Base-by-base conservation (phyloP, 2,329 filamentous ascomycete genomes). In the Fragosphaeria purpurea region DNA sequence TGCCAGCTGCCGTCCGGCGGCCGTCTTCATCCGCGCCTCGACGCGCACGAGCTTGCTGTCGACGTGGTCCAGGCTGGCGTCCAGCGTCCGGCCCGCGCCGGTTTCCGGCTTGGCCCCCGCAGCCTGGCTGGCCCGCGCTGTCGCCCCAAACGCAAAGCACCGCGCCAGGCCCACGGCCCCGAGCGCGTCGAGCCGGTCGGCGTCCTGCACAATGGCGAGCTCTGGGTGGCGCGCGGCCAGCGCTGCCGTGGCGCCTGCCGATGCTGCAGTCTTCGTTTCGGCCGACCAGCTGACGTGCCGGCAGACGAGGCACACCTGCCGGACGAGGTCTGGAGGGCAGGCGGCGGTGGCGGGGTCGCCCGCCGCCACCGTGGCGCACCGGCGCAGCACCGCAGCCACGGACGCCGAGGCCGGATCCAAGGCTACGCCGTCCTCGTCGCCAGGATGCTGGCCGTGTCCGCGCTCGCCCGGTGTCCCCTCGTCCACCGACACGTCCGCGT, bases 141-240 rank as follows among this genome's bases (percentile, higher is more conserved):
- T 22, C 0, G 84, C 89, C 0, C 85, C 80, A 63, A 82, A 96
- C 0, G 84, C 82, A 63, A 93, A 90, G 41, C 79, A 80, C 42
- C 91, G 73, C 2, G 80, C 90, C 51, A 95, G 83, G 0, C 91
- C 91, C 34, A 96, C 79, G 0, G 86, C 88, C 1, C 90, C 91
- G 46, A 96, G 82, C 4, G 89, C 86, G 67, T 97, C 91, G n/a
- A 97, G 72, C 6, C 90, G 76, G 69, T 96, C 91, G 4, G 90
- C 90, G 65, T 96, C 91, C 68, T 96, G 90, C 35, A 96, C 88
- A 45, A 95, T 79, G 0, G 80, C 89, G 37, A 93, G 70, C 65
- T 93, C 88, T 11, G 1, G 87, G 87, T 63, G 86, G 72, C 34
- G 68, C 61, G 6, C 63, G n/a, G 94, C 71, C n/a, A 90, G 71